phyloP scores from a whole-genome alignment of 306 rosid species.

The Nissolia schottii region DNA sequence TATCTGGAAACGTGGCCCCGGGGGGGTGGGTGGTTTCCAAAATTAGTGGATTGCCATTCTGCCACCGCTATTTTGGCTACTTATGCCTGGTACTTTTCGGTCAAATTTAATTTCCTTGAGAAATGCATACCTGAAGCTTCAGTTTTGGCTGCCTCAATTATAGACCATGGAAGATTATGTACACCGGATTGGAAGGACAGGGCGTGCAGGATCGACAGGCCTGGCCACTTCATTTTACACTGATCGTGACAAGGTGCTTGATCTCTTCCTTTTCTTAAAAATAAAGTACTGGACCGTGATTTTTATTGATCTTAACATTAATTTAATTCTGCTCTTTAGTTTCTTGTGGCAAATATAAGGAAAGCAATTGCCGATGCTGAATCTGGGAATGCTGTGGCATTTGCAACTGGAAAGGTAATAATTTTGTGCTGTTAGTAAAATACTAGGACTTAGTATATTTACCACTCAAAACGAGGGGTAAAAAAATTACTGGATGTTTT shows the following conservation, averaged over 20 bases:
- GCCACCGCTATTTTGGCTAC: conserved; percentile 40
- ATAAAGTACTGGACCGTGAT: background rate
- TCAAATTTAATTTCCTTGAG: conserved; percentile 50
- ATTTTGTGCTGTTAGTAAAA: background rate
- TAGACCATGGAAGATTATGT: conserved; percentile 96
- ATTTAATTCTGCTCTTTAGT: conserved; percentile 39
- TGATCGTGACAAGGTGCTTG: conserved; percentile 67
- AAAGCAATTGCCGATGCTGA: conserved; percentile 76
- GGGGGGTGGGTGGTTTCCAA: conserved; percentile 14
- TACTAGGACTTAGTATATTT: background rate
- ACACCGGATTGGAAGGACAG: conserved; percentile 91
- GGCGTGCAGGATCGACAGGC: conserved; percentile 88
- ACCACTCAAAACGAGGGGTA: background rate
- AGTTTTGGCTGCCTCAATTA: conserved; percentile 75
- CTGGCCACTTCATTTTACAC: conserved; percentile 74
- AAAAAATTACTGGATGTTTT: background rate
- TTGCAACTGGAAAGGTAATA: conserved; percentile 78
- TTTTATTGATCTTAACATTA: conserved; percentile 17
- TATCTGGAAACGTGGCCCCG: conserved; percentile 16
- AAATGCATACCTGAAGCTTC: conserved; percentile 70
- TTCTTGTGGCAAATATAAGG: conserved; percentile 75
- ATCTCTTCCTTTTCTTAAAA: background rate
- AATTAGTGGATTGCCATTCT: conserved; percentile 28
- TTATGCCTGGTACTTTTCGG: conserved; percentile 41
- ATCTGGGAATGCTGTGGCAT: conserved; percentile 65